phyloP scores from a whole-genome alignment of 176 grass and related monocot species.

The Cymbopogon citratus region DNA sequence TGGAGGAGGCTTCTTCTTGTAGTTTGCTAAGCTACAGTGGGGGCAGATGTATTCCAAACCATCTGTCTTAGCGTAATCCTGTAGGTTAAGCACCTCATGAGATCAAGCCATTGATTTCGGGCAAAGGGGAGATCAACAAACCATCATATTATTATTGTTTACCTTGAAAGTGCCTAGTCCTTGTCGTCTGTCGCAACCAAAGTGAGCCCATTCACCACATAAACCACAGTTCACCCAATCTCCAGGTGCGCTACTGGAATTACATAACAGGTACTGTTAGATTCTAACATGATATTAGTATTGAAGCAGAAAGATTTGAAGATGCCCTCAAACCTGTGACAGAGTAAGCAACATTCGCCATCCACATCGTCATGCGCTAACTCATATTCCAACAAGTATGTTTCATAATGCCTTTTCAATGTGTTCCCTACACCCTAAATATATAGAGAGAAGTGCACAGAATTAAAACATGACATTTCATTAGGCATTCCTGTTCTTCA shows the following conservation, averaged over 20 bases:
- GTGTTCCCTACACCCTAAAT: conserved; percentile 94
- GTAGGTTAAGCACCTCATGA: conserved; percentile 4
- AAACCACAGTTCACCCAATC: conserved; percentile 98
- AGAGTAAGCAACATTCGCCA: conserved; percentile 96
- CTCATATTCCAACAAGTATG: conserved; percentile 96
- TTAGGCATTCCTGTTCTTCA: neutral
- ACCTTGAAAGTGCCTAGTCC: conserved; percentile 96
- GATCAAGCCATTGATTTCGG: neutral
- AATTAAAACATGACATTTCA: conserved; percentile 15
- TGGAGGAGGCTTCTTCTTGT: conserved; percentile 63
- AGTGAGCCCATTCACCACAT: conserved; percentile 99
- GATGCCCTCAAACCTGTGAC: conserved; percentile 65
- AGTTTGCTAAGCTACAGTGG: conserved; percentile 83
- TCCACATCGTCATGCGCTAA: conserved; percentile 93
- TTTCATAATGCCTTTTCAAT: conserved; percentile 93
- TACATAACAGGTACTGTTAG: conserved; percentile 29
- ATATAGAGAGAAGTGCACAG: neutral
- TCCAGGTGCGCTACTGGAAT: conserved; percentile 92
- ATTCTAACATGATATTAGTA: neutral
- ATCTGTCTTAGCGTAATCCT: conserved; percentile 98
- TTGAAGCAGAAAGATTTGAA: conserved; percentile 1
- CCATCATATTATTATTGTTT: neutral
- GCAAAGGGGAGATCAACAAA: neutral
- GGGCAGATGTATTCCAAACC: conserved; percentile 99
- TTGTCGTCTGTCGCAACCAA: conserved; percentile 91